Conservation (phyloP, 2,329 filamentous ascomycete genomes). For the Rhynchosporium agropyri region DNA sequence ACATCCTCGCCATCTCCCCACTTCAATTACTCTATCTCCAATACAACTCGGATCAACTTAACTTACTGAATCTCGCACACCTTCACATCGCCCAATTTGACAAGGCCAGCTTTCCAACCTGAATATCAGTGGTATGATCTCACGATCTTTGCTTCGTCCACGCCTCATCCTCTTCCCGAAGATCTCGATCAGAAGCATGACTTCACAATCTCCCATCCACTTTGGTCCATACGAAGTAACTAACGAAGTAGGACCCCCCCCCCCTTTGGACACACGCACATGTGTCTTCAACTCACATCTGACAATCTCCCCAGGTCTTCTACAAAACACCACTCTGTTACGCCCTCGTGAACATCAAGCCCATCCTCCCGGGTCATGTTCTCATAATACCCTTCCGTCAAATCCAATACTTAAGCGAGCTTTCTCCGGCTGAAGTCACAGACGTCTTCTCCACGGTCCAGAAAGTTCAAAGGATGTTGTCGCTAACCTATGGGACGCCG, state of each 20-base stretch:
- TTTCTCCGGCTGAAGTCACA: constrained; percentile 43
- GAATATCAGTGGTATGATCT: constrained; percentile 27
- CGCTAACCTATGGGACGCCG: constrained; percentile 51
- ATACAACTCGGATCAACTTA: too few species aligned
- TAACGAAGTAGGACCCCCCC: constrained; percentile 59
- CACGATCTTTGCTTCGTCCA: constrained; percentile 18
- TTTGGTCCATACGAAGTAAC: constrained; percentile 81
- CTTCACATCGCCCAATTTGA: too few species aligned
- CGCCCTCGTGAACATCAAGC: constrained; percentile 93
- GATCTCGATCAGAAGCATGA: constrained; percentile 21
- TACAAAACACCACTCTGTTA: constrained; percentile 78
- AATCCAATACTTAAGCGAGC: constrained; percentile 64
- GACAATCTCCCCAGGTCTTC: constrained; percentile 68
- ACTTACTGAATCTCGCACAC: too few species aligned
- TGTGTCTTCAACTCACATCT: neutral
- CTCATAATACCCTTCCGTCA: constrained; percentile 77
- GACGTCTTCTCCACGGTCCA: constrained; percentile 91
- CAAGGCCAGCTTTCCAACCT: too few species aligned
- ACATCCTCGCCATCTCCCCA: too few species aligned
- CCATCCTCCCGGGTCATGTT: constrained; percentile 88
- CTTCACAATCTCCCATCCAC: constrained; percentile 51
- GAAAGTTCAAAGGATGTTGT: constrained; percentile 76
- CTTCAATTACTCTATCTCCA: too few species aligned
- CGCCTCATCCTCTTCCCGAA: constrained; percentile 28
- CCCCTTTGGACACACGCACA: too few species aligned